Base-by-base conservation (phyloP, 768 basidiomycete species). In the Leccinum disarticulatum region DNA sequence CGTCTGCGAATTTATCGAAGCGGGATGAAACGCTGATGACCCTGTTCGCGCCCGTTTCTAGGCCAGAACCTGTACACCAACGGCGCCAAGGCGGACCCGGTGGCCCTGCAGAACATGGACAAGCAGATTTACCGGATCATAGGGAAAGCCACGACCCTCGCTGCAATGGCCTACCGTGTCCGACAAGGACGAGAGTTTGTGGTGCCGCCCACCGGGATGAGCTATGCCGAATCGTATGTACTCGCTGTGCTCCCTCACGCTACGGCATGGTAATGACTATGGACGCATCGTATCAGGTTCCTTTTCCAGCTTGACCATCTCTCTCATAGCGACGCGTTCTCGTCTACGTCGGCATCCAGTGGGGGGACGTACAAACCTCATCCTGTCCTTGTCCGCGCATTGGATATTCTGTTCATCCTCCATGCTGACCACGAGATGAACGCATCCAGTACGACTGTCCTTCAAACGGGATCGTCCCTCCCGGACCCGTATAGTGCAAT, bases 111-210 rank as follows among this genome's bases (percentile, higher is more conserved):
- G 28, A 79, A 84, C 50, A 91, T 96, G 88, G 94, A 95, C 73
- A 93, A 92, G 78, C 94, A 95, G 73, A 94, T 95, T 47, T 93
- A 87, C 71, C 80, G 93, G 64, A 75, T 95, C 6, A 90, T 94
- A 55, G 93, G 94, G 47, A 95, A 95, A 70, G 87, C 90, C 9
- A 93, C 90, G 6, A 93, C 92, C 0, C 79, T 95, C 43, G 93
- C 93, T 61, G 92, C 93, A 83, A 95, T 95, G 93, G 93, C 94
- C 0, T 96, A 95, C 73, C 91, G 94, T 31, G 83, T 95, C 35
- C 88, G 94, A 43, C 92, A 93, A 77, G 94, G 94, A 36, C 83
- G 94, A 59, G 86, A 90, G 52, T 95, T 96, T 67, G 91, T 95
- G 17, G 83, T 81, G 0, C 92, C 94, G 4, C 93, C 92, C 6